Base-by-base conservation (phyloP, 805 yeast species). In the Nadsonia fulvescens region DNA sequence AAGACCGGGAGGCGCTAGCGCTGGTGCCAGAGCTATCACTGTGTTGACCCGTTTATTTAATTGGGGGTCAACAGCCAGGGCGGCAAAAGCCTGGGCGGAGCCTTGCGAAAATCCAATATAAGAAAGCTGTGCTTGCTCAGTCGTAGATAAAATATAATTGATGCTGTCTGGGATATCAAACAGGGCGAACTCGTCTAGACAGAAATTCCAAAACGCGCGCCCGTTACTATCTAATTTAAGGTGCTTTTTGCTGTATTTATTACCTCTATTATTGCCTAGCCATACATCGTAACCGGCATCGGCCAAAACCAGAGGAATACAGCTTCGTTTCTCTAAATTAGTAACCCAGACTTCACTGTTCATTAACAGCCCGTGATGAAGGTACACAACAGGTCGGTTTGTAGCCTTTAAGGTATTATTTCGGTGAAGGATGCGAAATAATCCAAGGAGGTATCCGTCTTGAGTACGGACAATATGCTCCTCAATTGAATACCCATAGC, bases 41-140 rank as follows among this genome's bases (percentile, higher is more conserved):
- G 47, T 49, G 9, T 58, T 52, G 21, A 69, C 54, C 36, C 63
- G 45, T 37, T 47, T 37, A 46, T 77, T 78, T 30, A 83, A 55
- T 2, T 59, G 56, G 5, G 73, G 70, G 42, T 70, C 67, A 10
- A 54, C 46, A 0, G 89, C 65, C 12, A 81, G 53, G 7, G 91
- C 62, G 1, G 93, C 94, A 47, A 83, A 72, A 21, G 81, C 81
- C 48, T 86, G 95, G 1, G 95, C 92, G 0, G 92, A 70, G 12
- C 96, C 96, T 47, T 83, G 96, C 14, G 83, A 70, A 42, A 86
- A 86, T 1, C 95, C 96, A 36, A 86, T 62, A 42, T 81, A 83
- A 1, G 70, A 63, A 18, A 83, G 48, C 10, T 49, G 36, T 15
- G 38, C 36, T 30, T 39, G 50, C 3, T 55, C 46, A 2, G 82